Evolutionary conservation across 768 basidiomycete genomes (phyloP), one percentile per base, ranked within the genome.

Genomic region (Hypholoma sublateritium): DNA sequence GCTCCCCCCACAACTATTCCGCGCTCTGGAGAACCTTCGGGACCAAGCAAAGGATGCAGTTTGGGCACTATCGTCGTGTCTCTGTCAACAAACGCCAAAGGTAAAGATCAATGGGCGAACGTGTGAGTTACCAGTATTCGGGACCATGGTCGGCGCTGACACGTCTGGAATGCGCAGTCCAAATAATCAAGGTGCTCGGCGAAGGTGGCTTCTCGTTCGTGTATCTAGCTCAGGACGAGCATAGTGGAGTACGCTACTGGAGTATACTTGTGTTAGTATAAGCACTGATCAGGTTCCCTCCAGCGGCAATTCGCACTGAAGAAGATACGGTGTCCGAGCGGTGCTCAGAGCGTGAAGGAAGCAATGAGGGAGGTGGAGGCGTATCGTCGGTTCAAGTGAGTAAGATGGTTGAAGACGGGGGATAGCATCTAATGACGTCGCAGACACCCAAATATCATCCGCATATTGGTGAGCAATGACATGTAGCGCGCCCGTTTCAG

Each of bases 201-300:
- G 97, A 98, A 74, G 96, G 97, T 13, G 96, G 93, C 6, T 95
- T 95, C 78, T 92, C 90, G 28, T 95, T 93, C 65, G 93, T 95
- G 7, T 93, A 94, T 70, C 79, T 91, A 32, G 91, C 88, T 3
- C 90, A 92, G 69, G 92, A 94, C 70, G 91, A 93, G 64, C 79
- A 83, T 58, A 93, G 91, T 64, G 90, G 90, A 50, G 91, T 92
- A 67, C 1, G 55, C 34, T 19, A 24, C 6, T 39, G 37, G 5
- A 19, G 25, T 51, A 16, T 54, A 43, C n/a, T 43, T 43, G 44
- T 54, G 19, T 50, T 16, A 16, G 41, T 42, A 28, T 12, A 13
- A 28, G 8, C 45, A 32, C 45, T 14, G 44, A 50, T 22, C 22
- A 53, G 5, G 45, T 42, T 21, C 6, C 17, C 21, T 32, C 1